A percentile compares a stretch with the other conserved stretches of the same genome.
Conservation (phyloP, 169 alveolate genomes). For the Plasmodium ovale region DNA sequence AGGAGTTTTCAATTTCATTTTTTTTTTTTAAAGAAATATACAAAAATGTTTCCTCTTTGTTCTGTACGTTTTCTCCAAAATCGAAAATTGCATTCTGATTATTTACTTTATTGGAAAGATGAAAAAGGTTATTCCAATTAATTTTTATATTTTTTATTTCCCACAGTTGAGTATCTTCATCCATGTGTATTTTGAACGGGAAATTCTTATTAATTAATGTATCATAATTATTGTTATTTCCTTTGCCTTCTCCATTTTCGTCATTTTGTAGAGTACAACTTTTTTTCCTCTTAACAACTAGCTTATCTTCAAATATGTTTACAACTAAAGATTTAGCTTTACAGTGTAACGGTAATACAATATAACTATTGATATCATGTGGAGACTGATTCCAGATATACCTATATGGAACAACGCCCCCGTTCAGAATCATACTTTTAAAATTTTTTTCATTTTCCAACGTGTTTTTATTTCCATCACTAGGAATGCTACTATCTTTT, state of each 20-base stretch:
- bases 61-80: slow-evolving; percentile 18
- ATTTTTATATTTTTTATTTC: slow-evolving; percentile 65
- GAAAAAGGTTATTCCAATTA: slow-evolving; percentile 47
- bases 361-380: slow-evolving; percentile 35
- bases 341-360: slow-evolving; percentile 35
- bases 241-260: background rate
- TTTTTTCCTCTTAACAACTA: slow-evolving; percentile 37
- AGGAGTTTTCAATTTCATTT: slow-evolving; percentile 43
- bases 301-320: slow-evolving; percentile 53
- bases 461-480: background rate
- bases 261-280: background rate
- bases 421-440: slow-evolving; percentile 53
- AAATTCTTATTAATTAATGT: slow-evolving; percentile 39
- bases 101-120: slow-evolving; percentile 58
- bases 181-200: slow-evolving; percentile 33
- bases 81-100: slow-evolving; percentile 39
- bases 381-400: slow-evolving; percentile 69
- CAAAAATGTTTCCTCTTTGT: slow-evolving; percentile 74
- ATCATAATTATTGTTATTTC: background rate
- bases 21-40: slow-evolving; percentile 65
- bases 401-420: slow-evolving; percentile 63
- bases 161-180: slow-evolving; percentile 77
- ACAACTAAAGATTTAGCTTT: slow-evolving; percentile 67
- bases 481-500: background rate
- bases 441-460: slow-evolving; percentile 13